Conservation (phyloP, 2,329 filamentous ascomycete species). For the Pestalotiopsis fici region DNA sequence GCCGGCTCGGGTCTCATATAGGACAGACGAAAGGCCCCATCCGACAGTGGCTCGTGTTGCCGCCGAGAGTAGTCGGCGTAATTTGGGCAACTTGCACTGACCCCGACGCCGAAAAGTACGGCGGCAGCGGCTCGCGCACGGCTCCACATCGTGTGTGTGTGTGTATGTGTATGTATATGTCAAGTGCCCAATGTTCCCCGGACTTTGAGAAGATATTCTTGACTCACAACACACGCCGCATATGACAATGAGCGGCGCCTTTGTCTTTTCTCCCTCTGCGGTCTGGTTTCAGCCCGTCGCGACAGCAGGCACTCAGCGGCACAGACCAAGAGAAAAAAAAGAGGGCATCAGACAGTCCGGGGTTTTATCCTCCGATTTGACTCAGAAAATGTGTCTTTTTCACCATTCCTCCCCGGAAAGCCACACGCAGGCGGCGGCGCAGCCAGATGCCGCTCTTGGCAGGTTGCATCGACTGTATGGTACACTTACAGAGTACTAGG, state of each 20-base stretch:
- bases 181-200: too few species aligned
- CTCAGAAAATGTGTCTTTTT: neutral
- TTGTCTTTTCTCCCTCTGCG: neutral
- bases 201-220: neutral
- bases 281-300: neutral
- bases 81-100: constrained; percentile 55
- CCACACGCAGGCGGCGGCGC: neutral
- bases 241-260: neutral
- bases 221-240: neutral
- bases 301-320: neutral
- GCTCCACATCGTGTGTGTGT: neutral
- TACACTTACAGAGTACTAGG: too few species aligned
- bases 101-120: neutral
- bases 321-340: neutral
- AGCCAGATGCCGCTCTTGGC: constrained; percentile 1
- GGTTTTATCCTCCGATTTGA: neutral
- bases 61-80: constrained; percentile 62
- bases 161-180: neutral
- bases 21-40: constrained; percentile 74
- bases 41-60: constrained; percentile 70
- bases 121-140: neutral
- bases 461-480: neutral
- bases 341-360: neutral
- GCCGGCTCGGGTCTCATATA: constrained; percentile 75
- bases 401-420: neutral